Evolutionary conservation across 148 eudicot genomes (phyloP), one percentile per base, ranked within the genome.

Genomic region (Silene conica): DNA sequence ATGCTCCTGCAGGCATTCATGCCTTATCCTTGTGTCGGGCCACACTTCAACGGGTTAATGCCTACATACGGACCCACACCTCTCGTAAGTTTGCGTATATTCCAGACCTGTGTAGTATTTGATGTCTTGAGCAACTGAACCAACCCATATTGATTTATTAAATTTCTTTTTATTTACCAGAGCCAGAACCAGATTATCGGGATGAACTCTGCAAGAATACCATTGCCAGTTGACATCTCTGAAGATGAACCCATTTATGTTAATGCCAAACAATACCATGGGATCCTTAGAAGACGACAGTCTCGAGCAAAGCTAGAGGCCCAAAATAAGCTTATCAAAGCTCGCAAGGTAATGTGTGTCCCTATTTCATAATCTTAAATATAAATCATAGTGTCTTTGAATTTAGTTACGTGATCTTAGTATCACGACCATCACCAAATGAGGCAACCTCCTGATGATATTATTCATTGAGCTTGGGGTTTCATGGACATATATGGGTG

Each of bases 261-360:
- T 46, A 91, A 93, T 75, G 89, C 97, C 0, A 93, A 89, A 63
- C 98, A 91, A 69, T 93, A 89, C 73, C 85, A 89, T 74, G 96
- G 89, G 11, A 93, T 93, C 73, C 86, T 93, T 8, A 85, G 98
- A 77, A 87, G 98, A 80, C 82, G 98, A 25, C 94, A 88, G 56
- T 84, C 82, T 19, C 90, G 98, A 38, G 97, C 98, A 19, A 93
- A 84, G 83, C 86, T 93, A n/a, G 94, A 93, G 79, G 90, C 97
- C 45, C 92, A 86, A 71, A 93, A 89, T 88, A 93, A 91, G 75
- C 86, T 83, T 74, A 80, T 80, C 72, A 83, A 80, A 80, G 75
- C 67, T 71, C 86, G 86, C 1, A 83, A 77, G 83, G 86, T 83
- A 74, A 16, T 6, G 60, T 22, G 16, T 50, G 18, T 48, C 52